Percentiles rank a stretch among this genome's conserved stretches.
phyloP scores from a whole-genome alignment of 2,329 filamentous ascomycete genomes.

The Penicillium sp. region DNA sequence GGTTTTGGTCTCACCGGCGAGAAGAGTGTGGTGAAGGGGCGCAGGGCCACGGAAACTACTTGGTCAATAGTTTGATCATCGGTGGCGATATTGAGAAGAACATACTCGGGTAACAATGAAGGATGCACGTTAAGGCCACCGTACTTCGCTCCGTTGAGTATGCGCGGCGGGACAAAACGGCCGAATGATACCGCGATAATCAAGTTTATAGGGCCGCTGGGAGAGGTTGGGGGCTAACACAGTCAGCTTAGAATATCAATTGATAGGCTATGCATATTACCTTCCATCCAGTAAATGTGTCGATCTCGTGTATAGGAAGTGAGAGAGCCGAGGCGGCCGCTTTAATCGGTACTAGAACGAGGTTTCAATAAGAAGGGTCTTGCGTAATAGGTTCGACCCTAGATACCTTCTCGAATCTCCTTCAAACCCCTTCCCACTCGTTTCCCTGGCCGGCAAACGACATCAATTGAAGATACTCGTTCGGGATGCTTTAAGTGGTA shows the following conservation, averaged over 20 bases:
- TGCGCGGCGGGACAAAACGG: constrained; percentile 76
- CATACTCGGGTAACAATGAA: constrained; percentile 80
- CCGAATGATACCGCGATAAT: constrained; percentile 94
- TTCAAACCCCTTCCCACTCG: constrained; percentile 74
- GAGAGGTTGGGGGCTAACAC: constrained; percentile 54
- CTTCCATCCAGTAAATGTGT: constrained; percentile 81
- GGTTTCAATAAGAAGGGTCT: constrained; percentile 5
- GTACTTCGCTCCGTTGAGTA: constrained; percentile 71
- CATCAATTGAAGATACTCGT: constrained; percentile 75
- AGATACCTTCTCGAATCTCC: constrained; percentile 63
- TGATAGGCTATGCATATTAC: constrained; percentile 47
- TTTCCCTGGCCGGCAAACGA: constrained; percentile 80
- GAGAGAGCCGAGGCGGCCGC: constrained; percentile 62
- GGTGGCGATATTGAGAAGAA: constrained; percentile 1
- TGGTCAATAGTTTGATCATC: background rate
- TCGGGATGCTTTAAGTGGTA: constrained; percentile 57
- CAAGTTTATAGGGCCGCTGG: constrained; percentile 63
- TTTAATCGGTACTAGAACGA: constrained; percentile 69
- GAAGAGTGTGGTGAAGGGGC: constrained; percentile 80
- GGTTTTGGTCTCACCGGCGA: constrained; percentile 61
- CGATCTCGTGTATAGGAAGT: constrained; percentile 70
- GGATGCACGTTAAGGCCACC: constrained; percentile 94
- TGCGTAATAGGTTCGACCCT: background rate
- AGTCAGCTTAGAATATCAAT: constrained; percentile 20
- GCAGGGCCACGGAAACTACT: constrained; percentile 77